Conservation (phyloP, 2,329 filamentous ascomycete genomes). For the Phialophora tarda region DNA sequence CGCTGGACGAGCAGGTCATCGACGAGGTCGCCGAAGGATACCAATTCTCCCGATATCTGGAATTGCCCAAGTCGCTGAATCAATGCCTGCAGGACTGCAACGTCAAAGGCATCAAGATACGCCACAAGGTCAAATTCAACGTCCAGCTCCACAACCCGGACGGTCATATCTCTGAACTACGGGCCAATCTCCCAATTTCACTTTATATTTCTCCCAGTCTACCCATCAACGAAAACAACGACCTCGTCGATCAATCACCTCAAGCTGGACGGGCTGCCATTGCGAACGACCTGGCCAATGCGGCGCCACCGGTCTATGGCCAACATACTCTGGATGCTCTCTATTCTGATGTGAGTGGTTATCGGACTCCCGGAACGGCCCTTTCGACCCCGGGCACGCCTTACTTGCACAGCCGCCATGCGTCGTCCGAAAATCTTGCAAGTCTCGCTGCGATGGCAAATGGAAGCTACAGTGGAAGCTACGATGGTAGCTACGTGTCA, state of each 20-base stretch:
- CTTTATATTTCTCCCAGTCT: slow-evolving; percentile 96
- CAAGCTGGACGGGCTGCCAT: slow-evolving; percentile 56
- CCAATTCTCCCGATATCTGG: slow-evolving; percentile 63
- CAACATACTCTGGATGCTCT: slow-evolving; percentile 87
- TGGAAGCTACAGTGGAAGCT: slow-evolving; percentile 51
- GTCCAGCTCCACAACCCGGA: slow-evolving; percentile 94
- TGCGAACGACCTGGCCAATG: slow-evolving; percentile 63
- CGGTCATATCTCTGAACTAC: slow-evolving; percentile 82
- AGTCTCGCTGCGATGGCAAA: slow-evolving; percentile 59
- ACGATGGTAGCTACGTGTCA: slow-evolving; percentile 62
- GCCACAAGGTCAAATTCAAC: slow-evolving; percentile 90
- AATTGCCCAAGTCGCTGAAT: slow-evolving; percentile 80
- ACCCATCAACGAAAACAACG: slow-evolving; percentile 84
- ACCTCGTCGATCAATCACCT: slow-evolving; percentile 69
- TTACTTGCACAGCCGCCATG: slow-evolving; percentile 70
- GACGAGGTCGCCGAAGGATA: slow-evolving; percentile 66
- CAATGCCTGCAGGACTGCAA: slow-evolving; percentile 90
- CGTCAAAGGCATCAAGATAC: slow-evolving; percentile 84
- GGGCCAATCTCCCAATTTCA: slow-evolving; percentile 86
- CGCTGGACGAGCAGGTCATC: slow-evolving; percentile 61
- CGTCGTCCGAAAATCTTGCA: slow-evolving; percentile 80
- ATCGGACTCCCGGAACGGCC: slow-evolving; percentile 72
- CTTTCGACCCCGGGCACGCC: slow-evolving; percentile 79
- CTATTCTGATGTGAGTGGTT: slow-evolving; percentile 89
- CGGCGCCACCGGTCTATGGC: slow-evolving; percentile 91